Percentiles rank a stretch among this genome's conserved stretches.
Conservation (phyloP, 768 basidiomycete species). For the Lentinula sp. region DNA sequence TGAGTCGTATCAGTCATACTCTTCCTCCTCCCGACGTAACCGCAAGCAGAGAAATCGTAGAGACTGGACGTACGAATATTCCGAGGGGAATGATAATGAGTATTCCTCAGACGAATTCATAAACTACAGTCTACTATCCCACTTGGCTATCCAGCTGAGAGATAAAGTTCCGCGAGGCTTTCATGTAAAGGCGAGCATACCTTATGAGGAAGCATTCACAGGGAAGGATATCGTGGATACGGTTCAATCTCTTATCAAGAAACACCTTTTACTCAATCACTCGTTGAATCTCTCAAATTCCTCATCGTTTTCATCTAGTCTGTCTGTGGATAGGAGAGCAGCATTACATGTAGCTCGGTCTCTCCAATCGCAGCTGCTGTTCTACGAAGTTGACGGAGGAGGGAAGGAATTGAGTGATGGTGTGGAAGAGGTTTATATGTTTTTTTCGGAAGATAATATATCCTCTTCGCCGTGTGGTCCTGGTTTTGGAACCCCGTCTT, state of each 20-base stretch:
- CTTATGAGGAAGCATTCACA: slow-evolving; percentile 87
- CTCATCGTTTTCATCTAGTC: not conserved
- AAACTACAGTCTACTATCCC: slow-evolving; percentile 81
- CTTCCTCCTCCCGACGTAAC: not conserved
- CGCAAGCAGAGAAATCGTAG: not conserved
- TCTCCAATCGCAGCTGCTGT: slow-evolving; percentile 89
- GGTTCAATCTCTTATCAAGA: slow-evolving; percentile 82
- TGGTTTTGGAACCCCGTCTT: not conserved
- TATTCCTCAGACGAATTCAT: slow-evolving; percentile 42
- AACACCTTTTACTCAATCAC: slow-evolving; percentile 76
- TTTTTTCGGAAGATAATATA: slow-evolving; percentile 67
- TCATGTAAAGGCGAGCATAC: slow-evolving; percentile 90
- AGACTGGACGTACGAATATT: not conserved
- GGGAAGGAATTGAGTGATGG: slow-evolving; percentile 78
- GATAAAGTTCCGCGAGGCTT: slow-evolving; percentile 85
- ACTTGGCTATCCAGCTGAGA: slow-evolving; percentile 83
- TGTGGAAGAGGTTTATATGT: slow-evolving; percentile 91
- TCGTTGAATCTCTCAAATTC: slow-evolving; percentile 48
- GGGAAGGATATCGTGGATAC: slow-evolving; percentile 93
- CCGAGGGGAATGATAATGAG: not conserved
- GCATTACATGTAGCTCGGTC: slow-evolving; percentile 87
- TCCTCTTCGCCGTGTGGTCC: slow-evolving; percentile 17
- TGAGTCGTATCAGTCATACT: not conserved
- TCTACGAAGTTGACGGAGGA: slow-evolving; percentile 96
- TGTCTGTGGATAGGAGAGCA: slow-evolving; percentile 55